Base-by-base conservation (phyloP, 306 rosid genomes). In the Lithocarpus polystachyus region DNA sequence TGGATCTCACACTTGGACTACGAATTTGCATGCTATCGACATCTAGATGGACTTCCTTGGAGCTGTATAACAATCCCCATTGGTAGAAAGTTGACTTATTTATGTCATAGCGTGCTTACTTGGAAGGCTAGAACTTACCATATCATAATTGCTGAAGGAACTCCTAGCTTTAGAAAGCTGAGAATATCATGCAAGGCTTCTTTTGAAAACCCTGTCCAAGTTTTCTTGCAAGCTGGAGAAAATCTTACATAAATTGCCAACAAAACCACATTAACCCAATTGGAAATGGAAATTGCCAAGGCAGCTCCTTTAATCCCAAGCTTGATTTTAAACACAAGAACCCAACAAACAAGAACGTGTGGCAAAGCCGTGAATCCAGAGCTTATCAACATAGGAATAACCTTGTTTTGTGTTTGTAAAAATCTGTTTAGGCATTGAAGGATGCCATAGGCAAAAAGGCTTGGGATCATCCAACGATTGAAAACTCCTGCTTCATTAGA, bases 71-170 rank as follows among this genome's bases (percentile, higher is more conserved):
- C n/a, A n/a, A n/a, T n/a, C n/a, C n/a, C n/a, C n/a, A n/a, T n/a
- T n/a, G n/a, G n/a, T n/a, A n/a, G n/a, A n/a, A n/a, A n/a, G n/a
- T n/a, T n/a, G n/a, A n/a, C n/a, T n/a, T n/a, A n/a, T n/a, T n/a
- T n/a, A n/a, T n/a, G n/a, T n/a, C n/a, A n/a, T n/a, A n/a, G n/a
- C n/a, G n/a, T n/a, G n/a, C n/a, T n/a, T n/a, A n/a, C n/a, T n/a
- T n/a, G n/a, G n/a, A n/a, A n/a, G n/a, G n/a, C 29, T 28, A 52
- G 29, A 43, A 48, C 57, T 57, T 80, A 75, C 92, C 94, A 86
- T 81, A 90, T 83, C 92, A 86, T 90, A 55, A 83, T 72, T 19
- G 94, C 88, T 9, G 92, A 90, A 31, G 94, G 82, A 74, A 88
- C 72, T 9, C 87, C 90, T 64, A 88, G 94, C 64, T 78, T 88